Conservation (phyloP, 768 basidiomycete genomes). For the Suillus ampliporus region DNA sequence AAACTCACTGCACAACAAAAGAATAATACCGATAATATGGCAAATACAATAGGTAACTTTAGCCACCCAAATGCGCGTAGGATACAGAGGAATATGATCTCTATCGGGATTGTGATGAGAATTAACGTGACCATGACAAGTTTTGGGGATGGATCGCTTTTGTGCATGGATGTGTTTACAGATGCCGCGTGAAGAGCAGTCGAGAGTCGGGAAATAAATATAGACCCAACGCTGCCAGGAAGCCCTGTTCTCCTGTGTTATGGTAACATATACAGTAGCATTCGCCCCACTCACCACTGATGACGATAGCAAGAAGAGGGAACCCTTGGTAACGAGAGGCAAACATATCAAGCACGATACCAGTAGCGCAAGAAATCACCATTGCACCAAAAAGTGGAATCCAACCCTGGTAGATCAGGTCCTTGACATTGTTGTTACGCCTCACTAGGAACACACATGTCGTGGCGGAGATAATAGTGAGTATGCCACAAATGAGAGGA, state of each 20-base stretch:
- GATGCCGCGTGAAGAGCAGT: slow-evolving; percentile 74
- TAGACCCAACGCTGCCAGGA: slow-evolving; percentile 88
- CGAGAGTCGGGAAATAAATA: slow-evolving; percentile 89
- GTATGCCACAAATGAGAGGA: slow-evolving; percentile 59
- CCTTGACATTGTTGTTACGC: slow-evolving; percentile 70
- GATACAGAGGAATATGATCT: slow-evolving; percentile 72
- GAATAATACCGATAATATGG: slow-evolving; percentile 65
- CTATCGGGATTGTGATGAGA: slow-evolving; percentile 76
- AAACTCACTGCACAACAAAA: slow-evolving; percentile 78
- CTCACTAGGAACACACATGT: slow-evolving; percentile 60
- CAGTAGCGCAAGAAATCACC: slow-evolving; percentile 85
- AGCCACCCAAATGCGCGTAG: slow-evolving; percentile 80
- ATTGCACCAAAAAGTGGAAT: slow-evolving; percentile 86
- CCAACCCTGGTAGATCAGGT: slow-evolving; percentile 88
- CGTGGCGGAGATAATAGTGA: slow-evolving; percentile 54
- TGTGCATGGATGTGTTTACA: slow-evolving; percentile 14
- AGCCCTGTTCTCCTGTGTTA: slow-evolving; percentile 54
- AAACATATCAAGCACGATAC: slow-evolving; percentile 89
- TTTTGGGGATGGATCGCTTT: slow-evolving; percentile 42
- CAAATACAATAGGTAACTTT: slow-evolving; percentile 68
- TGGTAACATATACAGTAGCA: background rate
- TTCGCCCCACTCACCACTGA: slow-evolving; percentile 66
- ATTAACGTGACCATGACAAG: slow-evolving; percentile 74
- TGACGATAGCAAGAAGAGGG: slow-evolving; percentile 84
- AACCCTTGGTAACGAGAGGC: slow-evolving; percentile 89